A percentile compares a stretch with the other conserved stretches of the same genome.
Conservation (phyloP, 768 basidiomycete species). For the Tylopilus subfusipes region DNA sequence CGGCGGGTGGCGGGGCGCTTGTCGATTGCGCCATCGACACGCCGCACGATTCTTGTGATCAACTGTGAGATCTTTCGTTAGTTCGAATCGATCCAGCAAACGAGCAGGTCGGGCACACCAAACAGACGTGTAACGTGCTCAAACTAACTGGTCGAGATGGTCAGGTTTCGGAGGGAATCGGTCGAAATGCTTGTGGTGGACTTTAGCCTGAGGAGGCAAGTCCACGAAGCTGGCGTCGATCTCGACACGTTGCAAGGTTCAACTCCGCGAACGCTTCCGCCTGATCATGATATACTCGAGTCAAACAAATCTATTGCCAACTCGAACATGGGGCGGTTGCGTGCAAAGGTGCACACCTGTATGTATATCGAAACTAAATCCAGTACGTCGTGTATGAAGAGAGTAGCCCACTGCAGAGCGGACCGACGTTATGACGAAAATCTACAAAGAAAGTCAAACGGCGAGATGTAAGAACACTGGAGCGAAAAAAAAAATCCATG, state of each 20-base stretch:
- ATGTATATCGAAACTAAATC: background rate
- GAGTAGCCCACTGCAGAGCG: background rate
- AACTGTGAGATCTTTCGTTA: background rate
- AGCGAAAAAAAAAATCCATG: background rate
- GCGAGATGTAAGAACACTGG: background rate
- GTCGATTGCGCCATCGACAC: slow-evolving; percentile 9
- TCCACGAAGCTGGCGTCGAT: slow-evolving; percentile 7
- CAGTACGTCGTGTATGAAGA: background rate
- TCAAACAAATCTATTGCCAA: background rate
- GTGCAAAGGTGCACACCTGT: background rate
- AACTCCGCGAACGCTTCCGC: slow-evolving; percentile 15
- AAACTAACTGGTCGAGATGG: background rate
- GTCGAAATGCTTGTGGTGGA: too few relatives aligned
- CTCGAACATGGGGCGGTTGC: background rate
- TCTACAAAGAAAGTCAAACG: background rate
- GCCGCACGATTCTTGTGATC: background rate
- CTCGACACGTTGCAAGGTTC: slow-evolving; percentile 4
- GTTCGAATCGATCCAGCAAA: background rate
- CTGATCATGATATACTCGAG: background rate
- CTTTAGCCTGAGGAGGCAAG: background rate
- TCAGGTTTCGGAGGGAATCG: background rate
- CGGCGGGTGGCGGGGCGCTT: background rate
- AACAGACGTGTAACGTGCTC: background rate
- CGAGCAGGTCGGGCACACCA: background rate
- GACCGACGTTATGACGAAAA: background rate